These are phyloP conservation scores for Westerdykella ornata DNA, from an alignment of 2,329 filamentous ascomycete genomes.

Conservation along the genomic window DNA sequence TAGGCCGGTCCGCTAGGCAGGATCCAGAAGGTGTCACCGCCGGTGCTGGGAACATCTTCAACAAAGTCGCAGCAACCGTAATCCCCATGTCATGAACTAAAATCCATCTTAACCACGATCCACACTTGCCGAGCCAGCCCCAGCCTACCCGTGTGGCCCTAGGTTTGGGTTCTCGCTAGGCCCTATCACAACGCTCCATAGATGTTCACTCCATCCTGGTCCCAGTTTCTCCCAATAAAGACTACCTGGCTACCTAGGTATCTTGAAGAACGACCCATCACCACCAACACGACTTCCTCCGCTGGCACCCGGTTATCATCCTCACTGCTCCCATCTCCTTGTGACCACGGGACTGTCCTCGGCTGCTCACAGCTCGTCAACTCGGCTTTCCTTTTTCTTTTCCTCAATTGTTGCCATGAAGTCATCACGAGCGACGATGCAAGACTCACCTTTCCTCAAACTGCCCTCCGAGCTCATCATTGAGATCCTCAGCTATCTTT, in stretches of 20 bases:
- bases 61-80: background rate
- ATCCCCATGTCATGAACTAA: too few relatives aligned
- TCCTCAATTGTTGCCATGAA: background rate
- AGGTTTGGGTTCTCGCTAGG: background rate
- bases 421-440: conserved; percentile 9
- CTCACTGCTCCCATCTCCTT: conserved; percentile 2
- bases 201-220: background rate
- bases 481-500: conserved; percentile 61
- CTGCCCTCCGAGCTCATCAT: conserved; percentile 72
- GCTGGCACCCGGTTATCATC: background rate
- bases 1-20: conserved; percentile 18
- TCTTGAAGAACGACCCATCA: too few relatives aligned
- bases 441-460: conserved; percentile 39
- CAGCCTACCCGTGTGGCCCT: background rate
- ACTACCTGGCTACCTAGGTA: too few relatives aligned
- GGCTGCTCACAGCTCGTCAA: background rate
- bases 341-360: conserved; percentile 1
- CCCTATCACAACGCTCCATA: background rate
- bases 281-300: background rate
- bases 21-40: conserved; percentile 27
- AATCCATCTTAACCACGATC: background rate
- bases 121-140: background rate
- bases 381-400: background rate
- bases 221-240: too few relatives aligned
- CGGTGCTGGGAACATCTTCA: background rate